Evolutionary conservation across 2,329 filamentous ascomycete genomes (phyloP).

Genomic region (Alternaria arborescens): DNA sequence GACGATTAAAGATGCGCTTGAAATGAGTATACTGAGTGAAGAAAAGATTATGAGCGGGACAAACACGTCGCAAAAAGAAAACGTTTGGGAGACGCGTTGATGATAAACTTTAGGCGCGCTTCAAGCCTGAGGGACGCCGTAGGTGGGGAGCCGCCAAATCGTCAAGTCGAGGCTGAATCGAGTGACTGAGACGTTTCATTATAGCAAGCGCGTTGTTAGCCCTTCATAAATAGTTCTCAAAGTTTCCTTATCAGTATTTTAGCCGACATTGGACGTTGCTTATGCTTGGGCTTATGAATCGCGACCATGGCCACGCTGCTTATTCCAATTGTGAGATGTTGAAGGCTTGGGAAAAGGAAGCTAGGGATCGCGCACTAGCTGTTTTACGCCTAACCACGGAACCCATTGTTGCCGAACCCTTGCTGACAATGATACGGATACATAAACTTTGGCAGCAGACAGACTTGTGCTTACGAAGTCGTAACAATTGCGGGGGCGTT

Average conservation of each 20-base stretch:
- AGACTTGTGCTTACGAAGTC: neutral
- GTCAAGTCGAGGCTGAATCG: slow-evolving; percentile 10
- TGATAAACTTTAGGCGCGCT: slow-evolving; percentile 22
- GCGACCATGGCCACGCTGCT: neutral
- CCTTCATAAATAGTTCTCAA: slow-evolving; percentile 6
- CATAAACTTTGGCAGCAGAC: neutral
- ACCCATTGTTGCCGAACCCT: slow-evolving; percentile 7
- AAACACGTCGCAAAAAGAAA: slow-evolving; percentile 17
- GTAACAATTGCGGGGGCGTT: neutral
- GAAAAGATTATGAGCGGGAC: slow-evolving; percentile 8
- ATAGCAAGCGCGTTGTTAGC: neutral
- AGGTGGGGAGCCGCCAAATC: slow-evolving; percentile 28
- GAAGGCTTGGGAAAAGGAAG: slow-evolving; percentile 7
- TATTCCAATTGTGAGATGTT: neutral
- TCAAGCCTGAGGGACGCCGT: slow-evolving; percentile 16
- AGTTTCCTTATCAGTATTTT: neutral
- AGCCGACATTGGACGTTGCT: slow-evolving; percentile 1
- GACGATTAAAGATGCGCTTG: neutral
- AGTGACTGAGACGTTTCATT: slow-evolving; percentile 7
- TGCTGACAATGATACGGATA: slow-evolving; percentile 1
- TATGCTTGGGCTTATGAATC: slow-evolving; percentile 13
- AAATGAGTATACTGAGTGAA: slow-evolving; percentile 16
- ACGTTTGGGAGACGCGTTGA: slow-evolving; percentile 15
- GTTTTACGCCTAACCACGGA: slow-evolving; percentile 7
- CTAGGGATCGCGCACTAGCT: slow-evolving; percentile 8